A percentile compares a stretch with the other conserved stretches of the same genome.
These are phyloP conservation scores for Herpotrichia juniperi DNA, from an alignment of 2,329 filamentous ascomycete genomes.

Conservation along the genomic window DNA sequence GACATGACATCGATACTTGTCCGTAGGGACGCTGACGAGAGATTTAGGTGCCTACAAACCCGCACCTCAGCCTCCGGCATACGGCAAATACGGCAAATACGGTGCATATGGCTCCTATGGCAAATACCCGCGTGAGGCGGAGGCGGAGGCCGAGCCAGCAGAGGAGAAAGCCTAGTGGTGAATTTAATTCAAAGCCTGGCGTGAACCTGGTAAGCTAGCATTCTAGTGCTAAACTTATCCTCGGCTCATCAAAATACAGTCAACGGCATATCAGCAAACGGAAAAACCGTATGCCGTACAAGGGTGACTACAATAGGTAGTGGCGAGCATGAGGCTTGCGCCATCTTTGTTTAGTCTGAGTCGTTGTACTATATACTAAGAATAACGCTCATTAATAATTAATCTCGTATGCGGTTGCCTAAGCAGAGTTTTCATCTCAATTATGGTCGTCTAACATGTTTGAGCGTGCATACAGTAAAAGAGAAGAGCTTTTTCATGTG, in stretches of 20 bases:
- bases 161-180: background rate
- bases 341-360: background rate
- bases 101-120: slow-evolving; percentile 17
- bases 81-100: slow-evolving; percentile 23
- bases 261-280: background rate
- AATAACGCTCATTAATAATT: background rate
- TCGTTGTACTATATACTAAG: background rate
- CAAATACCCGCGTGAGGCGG: slow-evolving; percentile 14
- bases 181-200: background rate
- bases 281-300: background rate
- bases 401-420: background rate
- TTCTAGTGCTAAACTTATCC: background rate
- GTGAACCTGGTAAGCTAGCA: background rate
- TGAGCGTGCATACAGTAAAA: too few relatives aligned
- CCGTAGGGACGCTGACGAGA: slow-evolving; percentile 12
- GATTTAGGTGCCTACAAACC: slow-evolving; percentile 15
- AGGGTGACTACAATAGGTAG: background rate
- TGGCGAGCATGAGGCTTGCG: background rate
- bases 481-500: too few relatives aligned
- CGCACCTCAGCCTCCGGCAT: slow-evolving; percentile 4
- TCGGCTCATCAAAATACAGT: background rate
- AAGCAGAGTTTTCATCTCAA: too few relatives aligned
- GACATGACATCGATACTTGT: background rate
- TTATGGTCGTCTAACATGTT: too few relatives aligned
- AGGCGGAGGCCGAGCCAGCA: background rate